Base-by-base conservation (phyloP, 257 asterid genomes). In the Gentiana dahurica region DNA sequence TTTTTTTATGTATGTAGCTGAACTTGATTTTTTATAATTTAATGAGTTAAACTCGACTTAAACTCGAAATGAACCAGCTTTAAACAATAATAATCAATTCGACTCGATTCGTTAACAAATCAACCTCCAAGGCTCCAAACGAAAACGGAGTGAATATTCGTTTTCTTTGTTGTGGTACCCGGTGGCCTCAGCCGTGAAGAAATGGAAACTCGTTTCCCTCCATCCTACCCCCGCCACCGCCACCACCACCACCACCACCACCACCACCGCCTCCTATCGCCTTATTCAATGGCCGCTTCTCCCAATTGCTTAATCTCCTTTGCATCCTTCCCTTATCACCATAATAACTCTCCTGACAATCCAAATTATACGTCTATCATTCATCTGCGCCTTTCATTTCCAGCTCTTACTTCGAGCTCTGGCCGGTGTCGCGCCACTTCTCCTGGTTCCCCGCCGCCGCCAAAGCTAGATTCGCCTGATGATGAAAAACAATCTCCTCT, bases 381-480 rank as follows among this genome's bases (percentile, higher is more conserved):
- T 38, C 59, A 51, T 79, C 65, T 76, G 62, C 74, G 32, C 68
- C 72, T 73, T 66, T 67, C 79, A 62, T 65, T 70, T 57, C 68
- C 51, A 5, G 37, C n/a, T 1, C 49, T 62, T 15, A 44, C 45
- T 43, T 48, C 69, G 1, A 53, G 72, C 77, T 67, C 61, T 10
- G 57, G 57, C 61, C 77, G 71, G 68, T 79, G 89, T 81, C 64
- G 65, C 57, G 80, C 86, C 37, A 43, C 80, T 61, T 68, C 60
- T 63, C 75, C 80, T 3, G 76, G 67, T 36, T 66, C 76, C 3
- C 72, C 75, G 12, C 60, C 71, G 1, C 76, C 73, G 34, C 78
- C 86, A 4, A 70, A 73, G 34, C 60, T 83, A 62, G 91, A 80
- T 51, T 82, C 95, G 2, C 87, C 86, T 3, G 36, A 81, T 34